Base-by-base conservation (phyloP, 805 yeast species). In the Candida chilensis region DNA sequence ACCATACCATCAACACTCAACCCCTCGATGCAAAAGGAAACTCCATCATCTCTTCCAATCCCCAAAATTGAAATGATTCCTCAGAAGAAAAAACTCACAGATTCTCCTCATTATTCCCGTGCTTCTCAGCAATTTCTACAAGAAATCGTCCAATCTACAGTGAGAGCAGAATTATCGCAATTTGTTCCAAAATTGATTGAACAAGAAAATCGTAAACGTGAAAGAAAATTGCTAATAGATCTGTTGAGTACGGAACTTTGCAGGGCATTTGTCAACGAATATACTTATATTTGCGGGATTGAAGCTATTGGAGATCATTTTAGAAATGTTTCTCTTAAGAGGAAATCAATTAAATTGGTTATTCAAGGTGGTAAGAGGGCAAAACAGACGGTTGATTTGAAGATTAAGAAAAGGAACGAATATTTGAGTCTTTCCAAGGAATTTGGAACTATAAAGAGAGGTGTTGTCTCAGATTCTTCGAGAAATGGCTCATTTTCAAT, bases 211-310 rank as follows among this genome's bases (percentile, higher is more conserved):
- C 30, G 41, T 9, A 30, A 33, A 30, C 38, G 36, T 27, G 56
- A 47, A 35, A 37, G 50, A 16, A 33, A 20, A 12, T 18, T 35
- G 6, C 31, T 61, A 1, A 47, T 74, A 2, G 46, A 60, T 0
- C 34, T 50, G 0, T 51, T 78, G n/a, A 45, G 77, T 2, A 42
- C 49, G 1, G 82, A 75, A 24, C 46, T 83, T 1, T 79, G 58
- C 37, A 44, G 50, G 12, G 83, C 88, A 0, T 78, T 82, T 40
- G 43, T 83, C 25, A 63, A 69, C 27, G 88, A 81, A 38, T 58
- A 68, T 22, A 45, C 71, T 0, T 73, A 63, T 41, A 48, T 67
- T 22, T 47, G 54, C 3, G 50, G 59, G 1, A 42, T 67, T 25
- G 67, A 67, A 17, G 45, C 57, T 2, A 50, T 54, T 27, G 81